Percentiles rank a stretch among this genome's conserved stretches.
Conservation (phyloP, 352 stramenopile genomes). For the Hyaloperonospora brassicae region DNA sequence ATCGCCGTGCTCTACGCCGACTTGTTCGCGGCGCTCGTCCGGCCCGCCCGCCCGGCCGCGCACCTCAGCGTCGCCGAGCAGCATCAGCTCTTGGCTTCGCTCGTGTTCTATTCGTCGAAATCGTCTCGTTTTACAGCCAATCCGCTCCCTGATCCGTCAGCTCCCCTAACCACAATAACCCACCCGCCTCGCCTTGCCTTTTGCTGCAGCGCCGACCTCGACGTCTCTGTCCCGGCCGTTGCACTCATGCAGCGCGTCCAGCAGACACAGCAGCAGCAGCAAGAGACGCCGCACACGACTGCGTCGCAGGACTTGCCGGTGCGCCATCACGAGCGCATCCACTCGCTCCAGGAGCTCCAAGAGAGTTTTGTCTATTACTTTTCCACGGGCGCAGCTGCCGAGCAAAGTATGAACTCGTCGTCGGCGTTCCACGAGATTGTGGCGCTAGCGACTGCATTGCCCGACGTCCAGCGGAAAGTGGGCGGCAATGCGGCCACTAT, state of each 20-base stretch:
- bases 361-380: constrained; percentile 85
- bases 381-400: constrained; percentile 59
- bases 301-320: constrained; percentile 17
- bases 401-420: constrained; percentile 76
- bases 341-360: constrained; percentile 47
- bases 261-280: constrained; percentile 33
- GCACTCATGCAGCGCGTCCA: constrained; percentile 63
- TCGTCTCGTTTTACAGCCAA: constrained; percentile 6
- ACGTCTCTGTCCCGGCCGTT: constrained; percentile 68
- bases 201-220: constrained; percentile 75
- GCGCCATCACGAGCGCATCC: constrained; percentile 69
- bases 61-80: constrained; percentile 44
- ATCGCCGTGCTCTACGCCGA: constrained; percentile 57
- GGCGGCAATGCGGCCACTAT: constrained; percentile 77
- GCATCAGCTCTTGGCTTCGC: constrained; percentile 51
- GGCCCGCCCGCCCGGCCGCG: constrained; percentile 27
- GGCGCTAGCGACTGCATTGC: constrained; percentile 48
- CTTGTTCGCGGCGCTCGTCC: constrained; percentile 31
- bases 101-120: constrained; percentile 51
- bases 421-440: constrained; percentile 73
- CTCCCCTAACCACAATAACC: neutral
- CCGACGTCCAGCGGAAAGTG: constrained; percentile 54
- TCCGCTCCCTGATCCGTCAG: constrained; percentile 3
- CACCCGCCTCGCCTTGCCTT: constrained; percentile 48
- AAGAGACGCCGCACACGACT: constrained; percentile 43